A percentile compares a stretch with the other conserved stretches of the same genome.
Evolutionary conservation across 495 filamentous ascomycete species (phyloP).

Genomic region (Chaetomium cochliodes): DNA sequence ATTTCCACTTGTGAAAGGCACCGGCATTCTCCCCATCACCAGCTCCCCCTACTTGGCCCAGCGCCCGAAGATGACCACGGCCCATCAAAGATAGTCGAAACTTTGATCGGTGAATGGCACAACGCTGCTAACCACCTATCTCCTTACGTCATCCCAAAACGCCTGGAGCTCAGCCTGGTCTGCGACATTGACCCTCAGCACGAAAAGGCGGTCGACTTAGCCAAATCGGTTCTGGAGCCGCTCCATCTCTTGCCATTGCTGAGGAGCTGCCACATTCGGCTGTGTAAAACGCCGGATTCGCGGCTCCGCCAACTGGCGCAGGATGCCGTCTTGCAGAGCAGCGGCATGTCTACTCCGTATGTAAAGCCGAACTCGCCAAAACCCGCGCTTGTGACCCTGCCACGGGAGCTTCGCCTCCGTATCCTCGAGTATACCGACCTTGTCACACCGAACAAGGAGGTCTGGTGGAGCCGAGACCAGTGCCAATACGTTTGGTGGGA

Average conservation of each 20-base stretch:
- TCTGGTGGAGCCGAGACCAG: slow-evolving; percentile 12
- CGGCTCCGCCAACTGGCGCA: not conserved
- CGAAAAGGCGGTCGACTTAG: not conserved
- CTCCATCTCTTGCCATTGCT: slow-evolving; percentile 4
- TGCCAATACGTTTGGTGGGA: not conserved
- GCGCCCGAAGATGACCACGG: not conserved
- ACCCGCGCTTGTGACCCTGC: not conserved
- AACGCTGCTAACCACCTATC: slow-evolving; percentile 8
- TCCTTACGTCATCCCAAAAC: not conserved
- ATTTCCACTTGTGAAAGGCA: not conserved
- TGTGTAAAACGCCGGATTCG: not conserved
- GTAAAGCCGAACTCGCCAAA: not conserved
- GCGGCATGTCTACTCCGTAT: not conserved
- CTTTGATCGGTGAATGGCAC: slow-evolving; percentile 18
- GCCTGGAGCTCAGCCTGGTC: slow-evolving; percentile 20
- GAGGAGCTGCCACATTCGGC: slow-evolving; percentile 12
- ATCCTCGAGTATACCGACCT: slow-evolving; percentile 20
- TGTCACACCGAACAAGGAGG: slow-evolving; percentile 21
- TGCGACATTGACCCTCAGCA: slow-evolving; percentile 12
- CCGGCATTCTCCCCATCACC: not conserved
- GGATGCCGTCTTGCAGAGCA: slow-evolving; percentile 4
- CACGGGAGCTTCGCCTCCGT: slow-evolving; percentile 13
- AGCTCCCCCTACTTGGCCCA: slow-evolving; percentile 2
- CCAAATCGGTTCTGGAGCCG: not conserved
- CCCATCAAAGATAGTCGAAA: slow-evolving; percentile 2